Conservation (phyloP, 768 basidiomycete genomes). For the Leccinum fibrillosum region DNA sequence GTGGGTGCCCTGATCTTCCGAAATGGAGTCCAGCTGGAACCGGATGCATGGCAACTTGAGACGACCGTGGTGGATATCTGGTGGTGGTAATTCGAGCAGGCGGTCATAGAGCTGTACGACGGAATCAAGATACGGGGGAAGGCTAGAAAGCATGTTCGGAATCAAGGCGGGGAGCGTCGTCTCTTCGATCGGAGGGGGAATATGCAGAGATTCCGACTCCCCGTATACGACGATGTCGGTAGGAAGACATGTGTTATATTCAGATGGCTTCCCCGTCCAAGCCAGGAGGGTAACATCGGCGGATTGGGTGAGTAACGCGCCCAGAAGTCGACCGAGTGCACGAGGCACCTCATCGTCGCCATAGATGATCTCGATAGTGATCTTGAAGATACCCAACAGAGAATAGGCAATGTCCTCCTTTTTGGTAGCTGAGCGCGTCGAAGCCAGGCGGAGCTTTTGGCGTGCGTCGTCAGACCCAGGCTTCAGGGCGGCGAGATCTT, state of each 20-base stretch:
- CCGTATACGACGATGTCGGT: constrained; percentile 18
- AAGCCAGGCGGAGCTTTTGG: constrained; percentile 20
- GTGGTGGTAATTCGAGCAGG: constrained; percentile 9
- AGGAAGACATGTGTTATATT: constrained; percentile 24
- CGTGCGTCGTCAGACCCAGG: constrained; percentile 15
- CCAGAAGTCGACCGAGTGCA: constrained; percentile 24
- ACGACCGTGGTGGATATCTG: constrained; percentile 15
- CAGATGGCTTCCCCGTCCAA: constrained; percentile 20
- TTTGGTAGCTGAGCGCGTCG: constrained; percentile 19
- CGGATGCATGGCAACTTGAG: constrained; percentile 13
- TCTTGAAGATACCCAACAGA: constrained; percentile 24
- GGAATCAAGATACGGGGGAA: not conserved
- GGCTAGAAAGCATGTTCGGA: not conserved
- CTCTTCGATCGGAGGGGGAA: constrained; percentile 8
- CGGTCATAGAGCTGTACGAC: constrained; percentile 10
- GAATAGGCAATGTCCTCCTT: constrained; percentile 28
- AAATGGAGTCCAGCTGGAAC: constrained; percentile 10
- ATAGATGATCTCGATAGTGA: constrained; percentile 17
- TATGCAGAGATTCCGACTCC: not conserved
- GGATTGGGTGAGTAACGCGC: constrained; percentile 14
- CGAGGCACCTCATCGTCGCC: constrained; percentile 20
- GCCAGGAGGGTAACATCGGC: constrained; percentile 13
- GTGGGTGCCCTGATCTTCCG: not conserved
- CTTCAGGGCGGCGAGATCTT: constrained; percentile 8
- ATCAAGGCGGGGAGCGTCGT: constrained; percentile 4